A percentile compares a stretch with the other conserved stretches of the same genome.
These are phyloP conservation scores for Cladophialophora carrionii DNA, from an alignment of 2,329 filamentous ascomycete genomes.

Conservation along the genomic window DNA sequence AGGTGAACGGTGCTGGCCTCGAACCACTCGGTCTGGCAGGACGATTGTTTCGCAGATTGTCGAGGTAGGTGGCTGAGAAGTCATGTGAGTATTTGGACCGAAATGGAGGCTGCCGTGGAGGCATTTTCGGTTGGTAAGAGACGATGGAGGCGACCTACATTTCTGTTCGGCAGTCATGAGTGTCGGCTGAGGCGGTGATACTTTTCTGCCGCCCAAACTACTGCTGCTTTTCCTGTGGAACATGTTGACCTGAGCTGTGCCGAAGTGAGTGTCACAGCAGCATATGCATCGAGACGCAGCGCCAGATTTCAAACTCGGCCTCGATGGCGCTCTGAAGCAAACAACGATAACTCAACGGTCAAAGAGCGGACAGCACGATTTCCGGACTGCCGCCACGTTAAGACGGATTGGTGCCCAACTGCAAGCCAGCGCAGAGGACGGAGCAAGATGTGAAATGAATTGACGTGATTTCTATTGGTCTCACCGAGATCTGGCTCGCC, in stretches of 20 bases:
- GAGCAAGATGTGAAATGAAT: not conserved
- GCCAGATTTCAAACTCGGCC: slow-evolving; percentile 1
- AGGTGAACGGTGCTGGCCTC: slow-evolving; percentile 56
- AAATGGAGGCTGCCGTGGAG: slow-evolving; percentile 33
- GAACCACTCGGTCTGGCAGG: slow-evolving; percentile 63
- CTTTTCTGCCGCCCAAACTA: slow-evolving; percentile 47
- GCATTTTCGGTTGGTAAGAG: slow-evolving; percentile 15
- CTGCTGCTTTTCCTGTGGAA: slow-evolving; percentile 44
- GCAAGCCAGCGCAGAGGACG: not conserved
- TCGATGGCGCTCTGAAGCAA: slow-evolving; percentile 2
- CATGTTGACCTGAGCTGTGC: slow-evolving; percentile 37
- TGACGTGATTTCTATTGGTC: not conserved
- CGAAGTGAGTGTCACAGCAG: slow-evolving; percentile 17
- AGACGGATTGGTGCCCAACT: not conserved
- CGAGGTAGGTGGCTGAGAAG: slow-evolving; percentile 60
- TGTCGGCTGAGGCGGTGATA: slow-evolving; percentile 52
- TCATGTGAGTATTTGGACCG: slow-evolving; percentile 35
- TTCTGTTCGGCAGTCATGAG: slow-evolving; percentile 54
- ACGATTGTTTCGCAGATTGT: slow-evolving; percentile 62
- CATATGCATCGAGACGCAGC: slow-evolving; percentile 21
- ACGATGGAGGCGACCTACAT: slow-evolving; percentile 44
- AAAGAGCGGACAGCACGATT: not conserved
- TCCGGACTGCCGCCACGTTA: not conserved
- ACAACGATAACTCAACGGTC: slow-evolving; percentile 1
- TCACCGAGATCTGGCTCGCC: slow-evolving; percentile 2